Evolutionary conservation across 2,329 filamentous ascomycete genomes (phyloP), one percentile per base, ranked within the genome.

Genomic region (Penicillium sp.): DNA sequence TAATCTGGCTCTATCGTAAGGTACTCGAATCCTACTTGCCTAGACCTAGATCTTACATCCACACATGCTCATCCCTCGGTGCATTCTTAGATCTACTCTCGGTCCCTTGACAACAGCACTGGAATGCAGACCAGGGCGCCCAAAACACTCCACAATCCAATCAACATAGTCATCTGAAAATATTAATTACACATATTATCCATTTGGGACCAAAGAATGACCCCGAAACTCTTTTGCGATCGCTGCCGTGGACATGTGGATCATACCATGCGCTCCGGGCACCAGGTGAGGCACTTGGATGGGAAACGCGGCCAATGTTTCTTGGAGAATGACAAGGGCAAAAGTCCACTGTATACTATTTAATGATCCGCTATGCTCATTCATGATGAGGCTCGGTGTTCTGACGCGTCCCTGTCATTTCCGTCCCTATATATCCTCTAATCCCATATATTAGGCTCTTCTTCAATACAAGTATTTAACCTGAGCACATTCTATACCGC

Each of bases 71-170:
- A 35, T 39, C 25, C 31, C 23, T 49, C 23, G 15, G 13, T 44
- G 45, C 64, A 67, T 67, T 67, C 65, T 55, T 27, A 16, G 54
- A 54, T 53, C 59, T 53, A 10, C 58, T 27, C 37, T 23, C 21
- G n/a, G 38, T 34, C 39, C 62, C 61, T 54, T 57, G 63, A 64
- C 63, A 67, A 67, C 61, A 42, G 39, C 16, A 15, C 21, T 40
- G 58, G 65, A 67, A 67, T 67, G 64, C 46, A 58, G 39, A 49
- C 49, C 23, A 53, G 25, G 52, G 32, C 21, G 41, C 27, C 6
- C 16, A 23, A 6, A 12, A n/a, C 4, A n/a, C 13, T 21, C 2
- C 6, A 47, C 15, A 42, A 46, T n/a, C 61, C 60, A 61, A 62
- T 64, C 10, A 50, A 6, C 35, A 9, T 4, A 23, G 1, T 21